Evolutionary conservation across 768 basidiomycete species (phyloP), one percentile per base, ranked within the genome.

Genomic region (Cytidiella melzeri): DNA sequence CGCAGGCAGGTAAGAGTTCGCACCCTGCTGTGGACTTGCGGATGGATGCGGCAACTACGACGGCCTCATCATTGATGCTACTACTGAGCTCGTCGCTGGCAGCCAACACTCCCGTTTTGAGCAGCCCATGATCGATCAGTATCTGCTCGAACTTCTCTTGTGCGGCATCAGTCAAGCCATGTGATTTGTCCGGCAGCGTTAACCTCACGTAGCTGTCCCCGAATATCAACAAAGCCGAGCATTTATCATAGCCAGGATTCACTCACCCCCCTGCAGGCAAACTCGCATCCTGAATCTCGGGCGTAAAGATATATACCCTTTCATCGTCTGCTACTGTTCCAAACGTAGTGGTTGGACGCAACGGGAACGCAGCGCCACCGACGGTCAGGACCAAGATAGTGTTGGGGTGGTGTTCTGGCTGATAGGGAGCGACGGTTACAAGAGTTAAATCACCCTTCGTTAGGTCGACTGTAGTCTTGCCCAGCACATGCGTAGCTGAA

Each of bases 101-200:
- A 20, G 61, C 61, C 39, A 56, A 55, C 24, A 62, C 37, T 4
- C 61, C 61, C 26, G 52, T 57, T 27, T 60, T 60, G 27, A 62
- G 41, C 12, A 62, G 51, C 7, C 57, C 61, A 36, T 60, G 47
- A 36, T 60, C 53, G 30, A 60, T 48, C 13, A 62, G 55, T 20
- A 52, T 42, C 39, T 57, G 47, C 28, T 62, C 61, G 28, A 60
- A 58, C 20, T 45, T 30, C 26, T 57, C 57, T 41, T 58, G 60
- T 5, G 57, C 48, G 26, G 48, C 42, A 4, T 43, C 48, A 34
- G 57, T 47, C 38, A 50, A 41, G 5, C 45, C 40, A 20, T 38
- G 20, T 4, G 40, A n/a, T 3, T 45, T 50, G 18, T 54, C 48
- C 2, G 57, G 57, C 3, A 61, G 46, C 2, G 52, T 50, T 27